Percentiles rank a stretch among this genome's conserved stretches.
Evolutionary conservation across 306 rosid genomes (phyloP).

Genomic region (Lathyrus tuberosus): DNA sequence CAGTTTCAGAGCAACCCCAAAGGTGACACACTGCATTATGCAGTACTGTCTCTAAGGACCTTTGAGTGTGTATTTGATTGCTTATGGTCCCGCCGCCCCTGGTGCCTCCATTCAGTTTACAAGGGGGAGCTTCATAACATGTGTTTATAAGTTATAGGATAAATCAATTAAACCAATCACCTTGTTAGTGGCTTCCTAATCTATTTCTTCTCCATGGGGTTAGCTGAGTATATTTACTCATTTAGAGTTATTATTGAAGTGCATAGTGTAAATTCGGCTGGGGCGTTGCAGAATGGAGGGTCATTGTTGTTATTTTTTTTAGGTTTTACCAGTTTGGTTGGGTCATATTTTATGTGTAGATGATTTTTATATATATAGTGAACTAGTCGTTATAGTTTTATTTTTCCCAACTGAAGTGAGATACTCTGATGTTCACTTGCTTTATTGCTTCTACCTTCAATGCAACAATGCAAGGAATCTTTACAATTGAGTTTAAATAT

Average conservation of each 20-base stretch:
- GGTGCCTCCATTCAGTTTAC: constrained; percentile 48
- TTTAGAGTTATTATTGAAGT: constrained; percentile 46
- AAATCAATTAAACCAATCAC: constrained; percentile 50
- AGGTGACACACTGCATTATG: constrained; percentile 57
- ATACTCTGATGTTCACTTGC: constrained; percentile 22
- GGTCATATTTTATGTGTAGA: constrained; percentile 38
- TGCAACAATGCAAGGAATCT: constrained; percentile 26
- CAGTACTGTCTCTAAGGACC: constrained; percentile 42
- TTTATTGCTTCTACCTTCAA: constrained; percentile 6
- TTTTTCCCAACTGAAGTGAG: constrained; percentile 36
- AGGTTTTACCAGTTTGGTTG: neutral
- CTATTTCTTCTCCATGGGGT: constrained; percentile 45
- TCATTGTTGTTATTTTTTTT: constrained; percentile 43
- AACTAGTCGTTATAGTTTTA: constrained; percentile 45
- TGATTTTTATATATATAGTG: constrained; percentile 37
- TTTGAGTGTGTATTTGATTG: constrained; percentile 48
- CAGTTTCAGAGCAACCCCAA: constrained; percentile 79
- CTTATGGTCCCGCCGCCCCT: constrained; percentile 52
- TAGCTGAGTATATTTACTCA: constrained; percentile 37
- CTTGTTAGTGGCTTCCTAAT: constrained; percentile 54
- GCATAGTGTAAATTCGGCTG: constrained; percentile 44
- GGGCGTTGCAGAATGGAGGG: constrained; percentile 42
- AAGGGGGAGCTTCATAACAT: constrained; percentile 65
- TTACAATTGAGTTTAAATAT: neutral
- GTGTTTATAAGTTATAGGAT: constrained; percentile 60